A percentile compares a stretch with the other conserved stretches of the same genome.
Conservation (phyloP, 306 rosid species). For the Echinosophora koreensis region DNA sequence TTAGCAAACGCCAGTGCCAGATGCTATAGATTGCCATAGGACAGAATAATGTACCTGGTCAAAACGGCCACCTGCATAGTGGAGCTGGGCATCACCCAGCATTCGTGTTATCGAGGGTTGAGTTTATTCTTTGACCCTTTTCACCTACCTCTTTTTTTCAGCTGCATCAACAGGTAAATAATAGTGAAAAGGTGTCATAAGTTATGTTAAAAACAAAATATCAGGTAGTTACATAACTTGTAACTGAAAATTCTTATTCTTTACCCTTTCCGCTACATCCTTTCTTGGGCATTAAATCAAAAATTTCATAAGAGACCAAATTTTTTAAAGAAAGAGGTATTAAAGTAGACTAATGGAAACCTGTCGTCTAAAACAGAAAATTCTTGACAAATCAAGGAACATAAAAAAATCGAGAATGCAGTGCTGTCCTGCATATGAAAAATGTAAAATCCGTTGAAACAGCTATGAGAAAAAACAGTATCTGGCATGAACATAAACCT, state of each 20-base stretch:
- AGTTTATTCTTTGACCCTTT: constrained; percentile 83
- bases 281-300: neutral
- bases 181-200: constrained; percentile 33
- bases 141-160: constrained; percentile 81
- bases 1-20: constrained; percentile 12
- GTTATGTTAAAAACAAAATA: constrained; percentile 8
- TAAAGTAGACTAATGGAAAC: constrained; percentile 10
- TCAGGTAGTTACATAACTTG: constrained; percentile 2
- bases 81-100: constrained; percentile 81
- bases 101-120: constrained; percentile 62
- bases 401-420: constrained; percentile 1
- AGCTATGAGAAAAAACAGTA: constrained; percentile 13
- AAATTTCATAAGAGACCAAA: constrained; percentile 23
- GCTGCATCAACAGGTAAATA: constrained; percentile 52
- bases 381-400: neutral
- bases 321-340: neutral
- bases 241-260: constrained; percentile 19
- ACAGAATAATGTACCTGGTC: constrained; percentile 63
- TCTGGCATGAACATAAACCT: neutral
- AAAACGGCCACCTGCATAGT: constrained; percentile 63
- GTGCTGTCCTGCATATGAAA: neutral
- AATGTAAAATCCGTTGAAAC: constrained; percentile 6
- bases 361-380: constrained; percentile 30
- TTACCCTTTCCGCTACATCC: constrained; percentile 8
- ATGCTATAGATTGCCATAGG: constrained; percentile 10